Base-by-base conservation (phyloP, 78 protist genomes). In the Polysphondylium violaceum region DNA sequence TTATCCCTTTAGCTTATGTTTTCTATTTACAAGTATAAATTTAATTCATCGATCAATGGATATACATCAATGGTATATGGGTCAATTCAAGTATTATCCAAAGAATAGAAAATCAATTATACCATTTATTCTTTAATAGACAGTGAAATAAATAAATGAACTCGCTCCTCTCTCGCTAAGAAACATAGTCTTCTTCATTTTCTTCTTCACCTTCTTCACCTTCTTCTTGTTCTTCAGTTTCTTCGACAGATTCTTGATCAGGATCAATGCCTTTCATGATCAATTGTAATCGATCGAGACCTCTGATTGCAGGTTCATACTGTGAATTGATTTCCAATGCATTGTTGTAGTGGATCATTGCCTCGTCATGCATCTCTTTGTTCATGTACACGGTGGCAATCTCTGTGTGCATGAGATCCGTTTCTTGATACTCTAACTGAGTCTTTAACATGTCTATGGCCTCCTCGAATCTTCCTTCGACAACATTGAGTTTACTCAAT, bases 331-430 rank as follows among this genome's bases (percentile, higher is more conserved):
- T 81, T 31, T 81, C 90, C 16, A 81, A 31, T 2, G 90, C 90
- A 44, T 51, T 59, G 41, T 81, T 81, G 16, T 44, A 68, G 56
- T 81, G 90, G 2, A 9, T 33, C 76, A 81, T 81, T 23, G 90
- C 90, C 5, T 81, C 78, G 1, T 81, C 90, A 56, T 63, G 61
- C 31, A 56, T 55, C 7, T 81, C 90, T 69, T 81, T 61, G 7
- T 71, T 35, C 40, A 81, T 23, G 43, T 81, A 81, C 9, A 81
- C 75, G 41, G 23, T 59, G 11, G 79, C 90, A 33, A 81, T 81
- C 11, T 81, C 90, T 11, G 90, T 81, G 25, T 81, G 90, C 90
- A 81, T 81, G 27, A 81, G 69, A 69, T 81, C 90, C 27, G 90
- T 81, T 64, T 81, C 90, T 69, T 81, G 90, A 44, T 58, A 69